Percentiles rank a stretch among this genome's conserved stretches.
Conservation (phyloP, 208 protist species). For the Jaenimonas drosophilae region DNA sequence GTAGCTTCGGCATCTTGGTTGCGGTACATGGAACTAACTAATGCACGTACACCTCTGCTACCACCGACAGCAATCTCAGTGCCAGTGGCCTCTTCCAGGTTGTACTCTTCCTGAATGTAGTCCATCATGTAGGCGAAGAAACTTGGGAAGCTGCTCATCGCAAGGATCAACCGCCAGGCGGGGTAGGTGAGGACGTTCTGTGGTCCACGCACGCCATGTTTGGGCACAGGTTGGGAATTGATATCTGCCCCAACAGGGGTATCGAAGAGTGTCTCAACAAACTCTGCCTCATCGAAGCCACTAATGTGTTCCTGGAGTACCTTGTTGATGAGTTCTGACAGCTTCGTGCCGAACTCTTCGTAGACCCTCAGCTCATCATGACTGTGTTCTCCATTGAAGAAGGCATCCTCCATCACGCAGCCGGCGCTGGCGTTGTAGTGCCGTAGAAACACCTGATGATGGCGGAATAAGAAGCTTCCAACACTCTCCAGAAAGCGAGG, state of each 20-base stretch:
- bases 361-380: conserved; percentile 69
- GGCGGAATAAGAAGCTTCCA: conserved; percentile 47
- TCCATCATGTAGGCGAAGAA: conserved; percentile 80
- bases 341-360: conserved; percentile 33
- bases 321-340: conserved; percentile 38
- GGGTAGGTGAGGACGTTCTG: conserved; percentile 65
- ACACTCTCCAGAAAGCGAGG: conserved; percentile 36
- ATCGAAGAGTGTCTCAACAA: conserved; percentile 64
- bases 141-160: conserved; percentile 69
- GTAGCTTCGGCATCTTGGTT: background rate
- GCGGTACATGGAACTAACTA: conserved; percentile 43
- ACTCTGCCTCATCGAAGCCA: conserved; percentile 68
- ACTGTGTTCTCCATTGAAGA: conserved; percentile 23
- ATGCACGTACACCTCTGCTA: conserved; percentile 54
- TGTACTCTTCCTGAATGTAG: conserved; percentile 78
- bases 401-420: background rate
- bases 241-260: conserved; percentile 18
- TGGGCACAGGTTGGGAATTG: background rate
- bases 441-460: conserved; percentile 61
- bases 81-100: conserved; percentile 14
- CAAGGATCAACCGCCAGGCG: conserved; percentile 64
- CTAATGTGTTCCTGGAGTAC: conserved; percentile 31
- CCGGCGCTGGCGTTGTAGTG: conserved; percentile 4
- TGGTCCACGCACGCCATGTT: background rate
- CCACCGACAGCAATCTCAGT: conserved; percentile 36